Base-by-base conservation (phyloP, 2,329 filamentous ascomycete species). In the Hawksworthiomyces lignivorus region DNA sequence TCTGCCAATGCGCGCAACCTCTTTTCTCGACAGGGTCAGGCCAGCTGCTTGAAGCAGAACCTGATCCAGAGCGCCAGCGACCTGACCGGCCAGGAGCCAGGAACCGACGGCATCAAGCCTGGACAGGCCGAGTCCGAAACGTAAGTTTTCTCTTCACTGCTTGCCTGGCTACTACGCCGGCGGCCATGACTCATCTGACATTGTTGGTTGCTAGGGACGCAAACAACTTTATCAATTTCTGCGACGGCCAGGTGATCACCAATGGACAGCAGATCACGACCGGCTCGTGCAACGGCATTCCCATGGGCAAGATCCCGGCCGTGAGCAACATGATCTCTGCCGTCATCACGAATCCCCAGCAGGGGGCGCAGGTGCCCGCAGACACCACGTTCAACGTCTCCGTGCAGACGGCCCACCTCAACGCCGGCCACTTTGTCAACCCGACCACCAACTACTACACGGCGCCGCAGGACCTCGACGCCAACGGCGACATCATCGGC, bases 211-310 rank as follows among this genome's bases (percentile, higher is more conserved):
- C 46, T n/a, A 72, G 67, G 29, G 68, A 73, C 46, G 38, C 57
- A 15, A 64, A 64, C 54, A 47, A 49, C 36, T 77, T 77, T 57
- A 77, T 77, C 65, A 77, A 77, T 61, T 72, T 77, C 57, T 79
- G 75, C 53, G 54, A 60, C 6, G 72, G 71, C 46, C 67, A 72
- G 55, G 68, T 63, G 4, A 52, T 72, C 43, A 78, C 74, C 47
- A 76, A 78, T 48, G 75, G 74, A 47, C 58, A 61, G 6, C 73
- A 77, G 49, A 56, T 64, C 47, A 57, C 61, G 30, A 53, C 47
- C 1, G 72, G 72, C 9, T 76, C 73, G 34, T 78, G 75, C 58
- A 78, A 76, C 53, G 68, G 70, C 45, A 70, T 77, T 42, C 69
- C 68, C n/a, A 75, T 77, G 71, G 73, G 73, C 47, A 64, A 70